Conservation (phyloP, 2,329 filamentous ascomycete species). For the Calonectria henricotiae region DNA sequence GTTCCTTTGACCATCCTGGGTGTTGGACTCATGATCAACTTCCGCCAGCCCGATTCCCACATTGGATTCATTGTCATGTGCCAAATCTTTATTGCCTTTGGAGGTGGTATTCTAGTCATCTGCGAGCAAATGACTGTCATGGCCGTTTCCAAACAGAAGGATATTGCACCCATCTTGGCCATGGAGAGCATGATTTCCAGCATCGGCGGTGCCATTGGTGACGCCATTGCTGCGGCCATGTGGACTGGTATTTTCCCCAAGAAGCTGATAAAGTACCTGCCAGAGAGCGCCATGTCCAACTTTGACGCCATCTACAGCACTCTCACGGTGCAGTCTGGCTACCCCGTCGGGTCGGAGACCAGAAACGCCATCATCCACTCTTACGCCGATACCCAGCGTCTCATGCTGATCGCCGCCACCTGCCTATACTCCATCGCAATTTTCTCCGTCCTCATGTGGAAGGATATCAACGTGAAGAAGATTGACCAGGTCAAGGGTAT, state of each 20-base stretch:
- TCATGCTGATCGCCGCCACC: conserved; percentile 61
- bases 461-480: conserved; percentile 61
- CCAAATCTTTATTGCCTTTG: conserved; percentile 74
- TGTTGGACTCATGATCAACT: conserved; percentile 72
- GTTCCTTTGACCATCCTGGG: conserved; percentile 71
- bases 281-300: conserved; percentile 60
- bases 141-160: conserved; percentile 70
- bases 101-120: conserved; percentile 72
- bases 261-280: conserved; percentile 62
- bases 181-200: conserved; percentile 74
- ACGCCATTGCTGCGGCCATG: conserved; percentile 56
- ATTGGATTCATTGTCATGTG: conserved; percentile 72
- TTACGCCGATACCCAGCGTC: conserved; percentile 64
- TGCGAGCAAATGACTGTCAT: conserved; percentile 72
- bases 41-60: conserved; percentile 67
- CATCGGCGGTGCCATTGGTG: conserved; percentile 66
- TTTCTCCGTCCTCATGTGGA: conserved; percentile 59
- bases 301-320: conserved; percentile 63
- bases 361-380: conserved; percentile 73
- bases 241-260: conserved; percentile 72
- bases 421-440: conserved; percentile 59
- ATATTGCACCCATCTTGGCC: conserved; percentile 72
- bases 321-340: conserved; percentile 68
- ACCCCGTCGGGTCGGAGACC: conserved; percentile 64
- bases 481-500: conserved; percentile 55